Evolutionary conservation across 2,329 filamentous ascomycete genomes (phyloP).

Genomic region (Paecilomyces dactylethromorphus): DNA sequence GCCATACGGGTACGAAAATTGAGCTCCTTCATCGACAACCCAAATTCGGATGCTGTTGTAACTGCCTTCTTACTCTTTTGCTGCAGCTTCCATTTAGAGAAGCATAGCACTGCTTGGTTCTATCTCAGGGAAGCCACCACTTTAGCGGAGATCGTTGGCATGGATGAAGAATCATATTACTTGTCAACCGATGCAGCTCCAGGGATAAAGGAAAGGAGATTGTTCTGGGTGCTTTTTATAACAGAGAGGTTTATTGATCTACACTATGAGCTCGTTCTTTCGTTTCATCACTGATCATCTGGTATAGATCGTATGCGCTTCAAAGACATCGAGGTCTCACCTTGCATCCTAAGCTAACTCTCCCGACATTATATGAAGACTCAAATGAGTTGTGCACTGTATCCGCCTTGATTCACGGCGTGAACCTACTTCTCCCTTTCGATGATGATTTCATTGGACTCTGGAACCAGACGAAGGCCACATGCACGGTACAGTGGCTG

Average conservation of each 20-base stretch:
- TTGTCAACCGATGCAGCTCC: conserved; percentile 47
- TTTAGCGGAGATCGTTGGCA: conserved; percentile 34
- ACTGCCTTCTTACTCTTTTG: conserved; percentile 68
- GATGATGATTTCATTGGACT: conserved; percentile 57
- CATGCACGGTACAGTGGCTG: conserved; percentile 54
- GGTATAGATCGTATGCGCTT: conserved; percentile 57
- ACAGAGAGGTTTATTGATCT: conserved; percentile 39
- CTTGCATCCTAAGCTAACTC: conserved; percentile 57
- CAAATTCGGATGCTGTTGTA: conserved; percentile 31
- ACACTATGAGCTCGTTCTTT: background rate
- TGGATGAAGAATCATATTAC: conserved; percentile 39
- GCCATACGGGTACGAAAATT: conserved; percentile 30
- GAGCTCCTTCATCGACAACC: conserved; percentile 19
- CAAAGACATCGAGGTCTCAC: conserved; percentile 60
- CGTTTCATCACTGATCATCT: background rate
- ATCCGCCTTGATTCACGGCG: background rate
- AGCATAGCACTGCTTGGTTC: conserved; percentile 67
- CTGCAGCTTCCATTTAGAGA: conserved; percentile 58
- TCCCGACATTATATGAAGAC: conserved; percentile 53
- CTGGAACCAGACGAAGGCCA: conserved; percentile 60
- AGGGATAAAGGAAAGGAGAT: conserved; percentile 45
- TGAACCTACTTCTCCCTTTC: conserved; percentile 56
- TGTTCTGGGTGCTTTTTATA: conserved; percentile 62
- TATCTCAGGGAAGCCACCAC: conserved; percentile 66
- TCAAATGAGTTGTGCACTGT: conserved; percentile 27